Base-by-base conservation (phyloP, 1,284 basidiomycete species). In the Malassezia sp. region DNA sequence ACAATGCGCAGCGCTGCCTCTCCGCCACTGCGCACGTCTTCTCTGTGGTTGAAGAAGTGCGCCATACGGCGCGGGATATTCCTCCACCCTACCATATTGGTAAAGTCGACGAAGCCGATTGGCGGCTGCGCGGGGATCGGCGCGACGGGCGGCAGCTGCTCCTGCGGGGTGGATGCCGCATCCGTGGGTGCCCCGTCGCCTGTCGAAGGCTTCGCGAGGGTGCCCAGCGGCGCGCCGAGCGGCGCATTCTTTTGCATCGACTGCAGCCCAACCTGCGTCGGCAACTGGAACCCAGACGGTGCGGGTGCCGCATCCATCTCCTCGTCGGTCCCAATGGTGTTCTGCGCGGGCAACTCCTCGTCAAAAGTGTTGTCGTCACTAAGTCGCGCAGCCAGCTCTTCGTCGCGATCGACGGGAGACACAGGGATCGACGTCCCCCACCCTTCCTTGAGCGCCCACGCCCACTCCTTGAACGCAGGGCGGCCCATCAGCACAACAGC, bases 391-490 rank as follows among this genome's bases (percentile, higher is more conserved):
- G 85, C 79, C 8, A 95, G 75, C 43, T 75, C 73, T 53, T 89
- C 85, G 52, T 91, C 62, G 36, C 48, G 31, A 52, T 83, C 75
- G 18, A 87, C 72, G 2, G 79, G 75, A 36, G 81, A 79, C n/a
- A 57, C 45, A 2, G 67, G 66, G 11, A 60, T 44, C 10, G 17
- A 33, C 7, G 57, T 57, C 15, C 79, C 79, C 85, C 86, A 97
- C 0, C 93, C 91, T 40, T 78, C 76, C 61, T 79, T 79, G 42
- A 96, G 69, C 1, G 89, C 91, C 50, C 81, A 78, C 75, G 93
- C 79, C 72, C 86, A 96, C 73, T 97, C 91, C 73, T 96, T 97
- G 71, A 90, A 78, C 1, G 87, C 84, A 27, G 85, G 82, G 46
- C 91, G 78, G 6, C 93, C 93, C n/a, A 96, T 72, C 43, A 97